Conservation (phyloP, 768 basidiomycete genomes). For the Suillus plorans region DNA sequence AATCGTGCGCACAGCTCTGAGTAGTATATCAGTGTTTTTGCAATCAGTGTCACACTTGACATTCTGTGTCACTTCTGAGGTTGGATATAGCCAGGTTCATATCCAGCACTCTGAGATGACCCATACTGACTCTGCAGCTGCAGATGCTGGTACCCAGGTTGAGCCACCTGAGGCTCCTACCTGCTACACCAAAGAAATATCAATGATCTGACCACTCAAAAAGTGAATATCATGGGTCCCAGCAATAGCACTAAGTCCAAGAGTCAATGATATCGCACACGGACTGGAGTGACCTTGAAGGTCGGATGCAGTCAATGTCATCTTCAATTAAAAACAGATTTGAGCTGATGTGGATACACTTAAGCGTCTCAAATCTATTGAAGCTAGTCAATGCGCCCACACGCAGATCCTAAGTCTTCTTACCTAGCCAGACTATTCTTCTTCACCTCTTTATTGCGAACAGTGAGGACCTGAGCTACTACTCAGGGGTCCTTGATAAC, state of each 20-base stretch:
- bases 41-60: too few species aligned
- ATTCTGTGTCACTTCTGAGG: conserved; percentile 14
- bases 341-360: conserved; percentile 73
- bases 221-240: too few species aligned
- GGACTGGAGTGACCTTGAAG: conserved; percentile 84
- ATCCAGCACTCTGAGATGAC: conserved; percentile 16
- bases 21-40: too few species aligned
- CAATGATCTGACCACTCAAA: too few species aligned
- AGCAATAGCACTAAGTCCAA: too few species aligned
- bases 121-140: conserved; percentile 13
- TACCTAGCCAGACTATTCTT: conserved; percentile 77
- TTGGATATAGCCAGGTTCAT: conserved; percentile 30
- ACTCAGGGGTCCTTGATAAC: conserved; percentile 64
- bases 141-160: conserved; percentile 39
- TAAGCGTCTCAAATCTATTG: conserved; percentile 83
- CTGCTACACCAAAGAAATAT: too few species aligned
- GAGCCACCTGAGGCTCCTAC: conserved; percentile 35
- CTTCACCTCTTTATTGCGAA: conserved; percentile 59
- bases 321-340: conserved; percentile 78
- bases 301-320: conserved; percentile 88
- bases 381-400: conserved; percentile 7
- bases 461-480: conserved; percentile 49
- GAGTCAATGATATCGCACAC: too few species aligned
- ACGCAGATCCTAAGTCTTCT: conserved; percentile 20
- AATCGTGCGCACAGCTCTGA: too few species aligned